Evolutionary conservation across 2,329 filamentous ascomycete genomes (phyloP).

Genomic region (Fusarium torreyae): DNA sequence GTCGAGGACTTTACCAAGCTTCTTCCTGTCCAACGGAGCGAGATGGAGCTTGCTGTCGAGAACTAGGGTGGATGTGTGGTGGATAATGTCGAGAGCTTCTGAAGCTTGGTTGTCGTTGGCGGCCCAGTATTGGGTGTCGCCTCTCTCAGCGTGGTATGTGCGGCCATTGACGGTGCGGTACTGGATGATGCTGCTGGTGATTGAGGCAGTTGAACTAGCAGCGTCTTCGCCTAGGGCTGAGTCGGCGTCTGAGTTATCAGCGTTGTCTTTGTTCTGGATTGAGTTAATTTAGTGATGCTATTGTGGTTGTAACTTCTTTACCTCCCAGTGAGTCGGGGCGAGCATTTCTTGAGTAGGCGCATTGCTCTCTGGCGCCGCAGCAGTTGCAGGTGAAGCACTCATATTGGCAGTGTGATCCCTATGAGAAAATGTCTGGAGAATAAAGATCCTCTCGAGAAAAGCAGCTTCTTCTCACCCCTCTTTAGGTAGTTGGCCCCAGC

Average conservation of each 20-base stretch:
- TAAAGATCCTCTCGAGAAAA: background rate
- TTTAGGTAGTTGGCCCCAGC: conserved; percentile 15
- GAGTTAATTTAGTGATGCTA: background rate
- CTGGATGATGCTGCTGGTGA: conserved; percentile 42
- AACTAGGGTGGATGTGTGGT: conserved; percentile 33
- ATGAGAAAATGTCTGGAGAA: background rate
- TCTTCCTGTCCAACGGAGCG: conserved; percentile 18
- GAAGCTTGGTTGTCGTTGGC: conserved; percentile 40
- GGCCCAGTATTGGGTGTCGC: conserved; percentile 42
- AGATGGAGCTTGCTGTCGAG: conserved; percentile 35
- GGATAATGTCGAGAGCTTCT: conserved; percentile 38
- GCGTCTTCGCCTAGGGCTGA: conserved; percentile 31
- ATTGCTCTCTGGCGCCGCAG: background rate
- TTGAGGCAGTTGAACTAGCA: conserved; percentile 31
- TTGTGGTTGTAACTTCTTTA: background rate
- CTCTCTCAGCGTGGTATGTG: conserved; percentile 40
- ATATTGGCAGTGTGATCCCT: background rate
- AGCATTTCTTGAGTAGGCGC: conserved; percentile 14
- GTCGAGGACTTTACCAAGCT: conserved; percentile 27
- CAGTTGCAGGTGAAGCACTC: background rate
- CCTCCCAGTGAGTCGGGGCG: conserved; percentile 41
- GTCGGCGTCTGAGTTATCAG: conserved; percentile 19
- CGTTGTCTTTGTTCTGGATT: conserved; percentile 14
- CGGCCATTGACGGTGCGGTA: conserved; percentile 43
- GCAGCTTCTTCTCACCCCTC: conserved; percentile 1